A percentile compares a stretch with the other conserved stretches of the same genome.
These are phyloP conservation scores for Penicillium longicatenatum DNA, from an alignment of 495 filamentous ascomycete species.

Conservation along the genomic window DNA sequence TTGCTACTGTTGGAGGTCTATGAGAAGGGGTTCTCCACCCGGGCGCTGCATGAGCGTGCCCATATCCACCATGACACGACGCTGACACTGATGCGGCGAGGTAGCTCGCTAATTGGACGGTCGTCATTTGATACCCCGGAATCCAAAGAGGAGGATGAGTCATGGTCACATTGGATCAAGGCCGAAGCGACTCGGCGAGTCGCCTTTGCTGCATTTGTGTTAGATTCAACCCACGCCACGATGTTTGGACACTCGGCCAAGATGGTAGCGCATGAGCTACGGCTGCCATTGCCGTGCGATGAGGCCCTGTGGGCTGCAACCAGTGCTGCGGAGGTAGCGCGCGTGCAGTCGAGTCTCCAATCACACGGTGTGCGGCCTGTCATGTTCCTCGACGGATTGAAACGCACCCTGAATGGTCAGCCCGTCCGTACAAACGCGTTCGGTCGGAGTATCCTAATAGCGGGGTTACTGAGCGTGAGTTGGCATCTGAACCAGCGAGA, in stretches of 20 bases:
- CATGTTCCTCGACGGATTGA: slow-evolving; percentile 89
- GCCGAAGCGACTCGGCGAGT: slow-evolving; percentile 88
- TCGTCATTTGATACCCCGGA: slow-evolving; percentile 86
- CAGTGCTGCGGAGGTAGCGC: slow-evolving; percentile 82
- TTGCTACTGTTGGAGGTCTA: slow-evolving; percentile 87
- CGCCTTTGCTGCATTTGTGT: slow-evolving; percentile 92
- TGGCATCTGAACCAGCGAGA: slow-evolving; percentile 99
- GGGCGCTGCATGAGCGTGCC: slow-evolving; percentile 88
- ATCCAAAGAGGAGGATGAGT: slow-evolving; percentile 82
- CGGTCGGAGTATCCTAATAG: slow-evolving; percentile 94
- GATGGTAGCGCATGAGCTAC: slow-evolving; percentile 96
- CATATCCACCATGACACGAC: slow-evolving; percentile 98
- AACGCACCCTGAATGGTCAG: slow-evolving; percentile 84
- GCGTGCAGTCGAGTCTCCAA: slow-evolving; percentile 80
- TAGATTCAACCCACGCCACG: slow-evolving; percentile 94
- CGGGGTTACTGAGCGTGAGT: slow-evolving; percentile 86
- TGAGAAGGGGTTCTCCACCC: slow-evolving; percentile 95
- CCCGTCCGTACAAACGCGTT: slow-evolving; percentile 91
- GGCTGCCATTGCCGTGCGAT: slow-evolving; percentile 89
- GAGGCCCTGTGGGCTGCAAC: slow-evolving; percentile 93
- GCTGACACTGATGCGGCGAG: slow-evolving; percentile 90
- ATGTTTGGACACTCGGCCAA: slow-evolving; percentile 98
- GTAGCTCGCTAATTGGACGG: slow-evolving; percentile 87
- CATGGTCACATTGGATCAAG: slow-evolving; percentile 96
- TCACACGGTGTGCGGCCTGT: slow-evolving; percentile 83